These are phyloP conservation scores for Nannizziopsis barbatae DNA, from an alignment of 2,329 filamentous ascomycete species.

Conservation along the genomic window DNA sequence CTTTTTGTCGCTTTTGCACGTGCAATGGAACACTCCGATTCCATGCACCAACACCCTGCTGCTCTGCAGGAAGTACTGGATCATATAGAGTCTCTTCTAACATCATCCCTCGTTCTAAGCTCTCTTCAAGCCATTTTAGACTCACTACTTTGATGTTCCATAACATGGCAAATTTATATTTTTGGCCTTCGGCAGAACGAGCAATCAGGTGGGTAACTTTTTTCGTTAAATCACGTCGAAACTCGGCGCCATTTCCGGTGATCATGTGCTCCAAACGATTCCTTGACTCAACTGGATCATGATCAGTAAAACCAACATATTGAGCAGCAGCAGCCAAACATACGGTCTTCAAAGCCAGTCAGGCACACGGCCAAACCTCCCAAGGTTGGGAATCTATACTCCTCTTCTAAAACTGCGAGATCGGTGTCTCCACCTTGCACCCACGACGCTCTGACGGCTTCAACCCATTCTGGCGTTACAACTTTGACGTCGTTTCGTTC, in stretches of 20 bases:
- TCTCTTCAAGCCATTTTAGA: slow-evolving; percentile 75
- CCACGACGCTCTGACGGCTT: slow-evolving; percentile 69
- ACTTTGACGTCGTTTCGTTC: slow-evolving; percentile 77
- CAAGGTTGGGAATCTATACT: slow-evolving; percentile 39
- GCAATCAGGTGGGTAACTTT: slow-evolving; percentile 81
- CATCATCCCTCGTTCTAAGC: slow-evolving; percentile 75
- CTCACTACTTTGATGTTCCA: slow-evolving; percentile 76
- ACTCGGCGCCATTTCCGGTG: slow-evolving; percentile 61
- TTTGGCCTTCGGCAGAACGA: slow-evolving; percentile 66
- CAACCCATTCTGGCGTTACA: slow-evolving; percentile 72
- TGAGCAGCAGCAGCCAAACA: slow-evolving; percentile 18
- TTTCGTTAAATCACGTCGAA: slow-evolving; percentile 78
- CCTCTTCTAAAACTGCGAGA: slow-evolving; percentile 54
- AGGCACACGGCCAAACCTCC: slow-evolving; percentile 52
- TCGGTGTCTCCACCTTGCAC: slow-evolving; percentile 66
- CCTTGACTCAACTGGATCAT: slow-evolving; percentile 39
- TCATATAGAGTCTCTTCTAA: slow-evolving; percentile 79
- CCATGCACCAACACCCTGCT: slow-evolving; percentile 72
- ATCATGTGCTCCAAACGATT: slow-evolving; percentile 59
- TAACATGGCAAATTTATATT: slow-evolving; percentile 73
- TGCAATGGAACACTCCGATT: slow-evolving; percentile 37
- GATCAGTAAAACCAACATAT: neutral
- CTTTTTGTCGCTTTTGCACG: slow-evolving; percentile 29
- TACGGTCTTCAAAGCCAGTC: slow-evolving; percentile 58
- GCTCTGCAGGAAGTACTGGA: slow-evolving; percentile 54